These are phyloP conservation scores for Epichloe festucae DNA, from an alignment of 2,329 filamentous ascomycete species.

Conservation along the genomic window DNA sequence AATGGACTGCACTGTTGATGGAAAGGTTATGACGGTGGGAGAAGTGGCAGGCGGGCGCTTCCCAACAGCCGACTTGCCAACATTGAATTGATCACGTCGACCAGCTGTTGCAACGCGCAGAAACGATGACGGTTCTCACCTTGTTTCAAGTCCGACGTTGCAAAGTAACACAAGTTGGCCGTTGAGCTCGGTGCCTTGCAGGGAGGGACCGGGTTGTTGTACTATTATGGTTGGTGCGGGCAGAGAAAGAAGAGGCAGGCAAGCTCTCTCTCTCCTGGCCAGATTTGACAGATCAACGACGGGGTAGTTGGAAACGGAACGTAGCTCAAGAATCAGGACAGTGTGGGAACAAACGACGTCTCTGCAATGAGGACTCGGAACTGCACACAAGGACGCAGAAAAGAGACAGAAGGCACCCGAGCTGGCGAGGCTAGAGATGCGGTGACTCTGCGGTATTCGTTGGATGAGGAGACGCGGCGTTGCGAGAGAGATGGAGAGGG, in stretches of 20 bases:
- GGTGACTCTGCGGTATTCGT: neutral
- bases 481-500: neutral
- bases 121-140: slow-evolving; percentile 1
- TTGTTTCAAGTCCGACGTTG: neutral
- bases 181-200: slow-evolving; percentile 3
- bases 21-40: neutral
- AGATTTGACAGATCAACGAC: neutral
- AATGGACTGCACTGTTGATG: neutral
- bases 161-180: slow-evolving; percentile 1
- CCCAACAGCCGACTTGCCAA: neutral
- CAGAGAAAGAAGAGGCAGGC: neutral
- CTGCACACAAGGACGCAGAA: neutral
- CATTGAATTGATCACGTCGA: neutral
- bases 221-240: neutral
- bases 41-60: neutral
- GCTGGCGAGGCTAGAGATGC: slow-evolving; percentile 3
- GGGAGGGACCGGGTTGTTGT: neutral
- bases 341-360: neutral
- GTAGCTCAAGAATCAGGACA: neutral
- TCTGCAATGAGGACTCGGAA: neutral
- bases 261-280: neutral
- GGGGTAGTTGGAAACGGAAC: neutral
- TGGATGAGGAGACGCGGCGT: neutral
- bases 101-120: neutral
- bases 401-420: neutral